Evolutionary conservation across 2,329 filamentous ascomycete genomes (phyloP).

Genomic region (Hypoxylon sp.): DNA sequence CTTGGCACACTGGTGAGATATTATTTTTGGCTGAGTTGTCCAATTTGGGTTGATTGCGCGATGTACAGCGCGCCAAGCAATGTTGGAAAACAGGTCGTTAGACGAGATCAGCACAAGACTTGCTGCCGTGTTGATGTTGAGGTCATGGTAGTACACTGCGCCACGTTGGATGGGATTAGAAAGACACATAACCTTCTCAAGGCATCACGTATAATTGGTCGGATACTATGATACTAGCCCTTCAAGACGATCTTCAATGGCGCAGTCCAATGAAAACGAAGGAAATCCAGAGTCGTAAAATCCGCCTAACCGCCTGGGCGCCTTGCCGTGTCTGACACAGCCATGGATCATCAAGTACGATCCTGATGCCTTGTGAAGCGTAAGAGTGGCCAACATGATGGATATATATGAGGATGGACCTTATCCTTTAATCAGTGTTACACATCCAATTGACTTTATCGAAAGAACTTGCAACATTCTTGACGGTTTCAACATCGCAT

Average conservation of each 20-base stretch:
- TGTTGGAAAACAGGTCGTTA: background rate
- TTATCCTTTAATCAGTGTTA: background rate
- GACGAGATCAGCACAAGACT: background rate
- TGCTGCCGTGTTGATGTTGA: background rate
- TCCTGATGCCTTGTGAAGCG: background rate
- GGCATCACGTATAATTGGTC: constrained; percentile 1
- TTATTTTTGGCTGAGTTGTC: background rate
- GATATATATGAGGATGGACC: constrained; percentile 1
- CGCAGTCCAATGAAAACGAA: background rate
- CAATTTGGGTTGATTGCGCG: background rate
- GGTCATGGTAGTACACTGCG: background rate
- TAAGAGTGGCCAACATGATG: background rate
- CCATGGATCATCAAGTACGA: background rate
- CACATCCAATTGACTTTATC: background rate
- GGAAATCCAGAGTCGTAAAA: background rate
- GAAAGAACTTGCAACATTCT: background rate
- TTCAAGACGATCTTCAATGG: background rate
- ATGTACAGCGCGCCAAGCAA: background rate
- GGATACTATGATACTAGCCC: background rate
- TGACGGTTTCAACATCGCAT: background rate
- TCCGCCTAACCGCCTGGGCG: background rate
- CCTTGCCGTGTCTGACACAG: background rate
- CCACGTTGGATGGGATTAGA: constrained; percentile 1
- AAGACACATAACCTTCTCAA: background rate
- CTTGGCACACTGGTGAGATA: background rate